phyloP scores from a whole-genome alignment of 768 basidiomycete genomes.

The Amanita phalloides region DNA sequence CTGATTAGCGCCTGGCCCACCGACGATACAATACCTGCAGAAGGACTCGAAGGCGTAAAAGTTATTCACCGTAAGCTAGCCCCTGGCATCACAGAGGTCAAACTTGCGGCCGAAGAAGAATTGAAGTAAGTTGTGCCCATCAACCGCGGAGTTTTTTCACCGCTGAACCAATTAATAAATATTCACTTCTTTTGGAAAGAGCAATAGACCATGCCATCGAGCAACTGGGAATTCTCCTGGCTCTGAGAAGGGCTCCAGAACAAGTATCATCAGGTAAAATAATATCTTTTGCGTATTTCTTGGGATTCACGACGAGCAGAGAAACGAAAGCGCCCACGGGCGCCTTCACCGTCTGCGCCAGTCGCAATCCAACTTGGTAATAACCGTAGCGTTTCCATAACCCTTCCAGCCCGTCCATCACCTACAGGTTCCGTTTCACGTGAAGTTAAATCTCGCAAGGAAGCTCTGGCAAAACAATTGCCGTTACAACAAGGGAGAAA shows the following conservation, averaged over 20 bases:
- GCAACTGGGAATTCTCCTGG: conserved; percentile 57
- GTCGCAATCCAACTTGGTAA: conserved; percentile 20
- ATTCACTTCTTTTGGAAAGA: conserved; percentile 25
- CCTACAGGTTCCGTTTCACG: conserved; percentile 41
- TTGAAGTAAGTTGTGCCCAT: conserved; percentile 36
- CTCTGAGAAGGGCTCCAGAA: conserved; percentile 64
- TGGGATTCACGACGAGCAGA: conserved; percentile 24
- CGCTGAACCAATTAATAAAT: not conserved
- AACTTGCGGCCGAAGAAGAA: conserved; percentile 48
- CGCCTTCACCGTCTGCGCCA: conserved; percentile 53
- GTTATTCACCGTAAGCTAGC: conserved; percentile 50
- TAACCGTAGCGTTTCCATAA: conserved; percentile 42
- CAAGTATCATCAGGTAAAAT: conserved; percentile 39
- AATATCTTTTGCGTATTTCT: not conserved
- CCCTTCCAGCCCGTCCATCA: conserved; percentile 43
- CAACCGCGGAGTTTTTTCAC: not conserved
- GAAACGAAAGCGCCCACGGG: conserved; percentile 66
- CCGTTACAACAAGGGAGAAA: conserved; percentile 67
- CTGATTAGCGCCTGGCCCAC: conserved; percentile 61
- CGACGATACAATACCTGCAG: conserved; percentile 57
- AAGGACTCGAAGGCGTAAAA: conserved; percentile 58
- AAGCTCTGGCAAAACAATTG: conserved; percentile 48
- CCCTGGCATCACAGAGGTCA: conserved; percentile 54
- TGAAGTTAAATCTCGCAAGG: conserved; percentile 58
- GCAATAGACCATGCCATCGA: conserved; percentile 67